Percentiles rank a stretch among this genome's conserved stretches.
Conservation (phyloP, 2,329 filamentous ascomycete genomes). For the Ophiostoma novo-ulmi region DNA sequence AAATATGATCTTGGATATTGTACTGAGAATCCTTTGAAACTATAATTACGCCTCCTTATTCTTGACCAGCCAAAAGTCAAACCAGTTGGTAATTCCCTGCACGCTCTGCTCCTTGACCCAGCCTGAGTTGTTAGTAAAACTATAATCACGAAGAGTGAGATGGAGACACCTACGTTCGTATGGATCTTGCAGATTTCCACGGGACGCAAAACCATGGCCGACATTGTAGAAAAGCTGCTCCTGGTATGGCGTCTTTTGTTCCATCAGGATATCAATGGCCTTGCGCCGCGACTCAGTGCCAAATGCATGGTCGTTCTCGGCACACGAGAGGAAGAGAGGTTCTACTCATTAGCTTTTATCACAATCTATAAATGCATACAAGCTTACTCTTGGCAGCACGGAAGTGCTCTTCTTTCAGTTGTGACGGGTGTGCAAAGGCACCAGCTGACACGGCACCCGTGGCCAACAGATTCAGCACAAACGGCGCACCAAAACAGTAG, state of each 20-base stretch:
- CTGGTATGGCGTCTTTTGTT: constrained; percentile 49
- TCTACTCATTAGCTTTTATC: constrained; percentile 27
- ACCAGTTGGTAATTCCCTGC: constrained; percentile 28
- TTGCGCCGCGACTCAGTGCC: constrained; percentile 35
- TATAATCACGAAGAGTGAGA: not conserved
- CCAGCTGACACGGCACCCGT: constrained; percentile 38
- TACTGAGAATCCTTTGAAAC: not conserved
- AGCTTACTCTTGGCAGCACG: constrained; percentile 35
- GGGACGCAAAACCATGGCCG: constrained; percentile 30
- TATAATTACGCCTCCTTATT: constrained; percentile 3
- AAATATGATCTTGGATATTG: not conserved
- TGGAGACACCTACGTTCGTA: constrained; percentile 36
- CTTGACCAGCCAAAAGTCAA: constrained; percentile 26
- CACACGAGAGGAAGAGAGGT: constrained; percentile 44
- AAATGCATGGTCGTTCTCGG: constrained; percentile 44
- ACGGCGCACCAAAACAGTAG: constrained; percentile 42
- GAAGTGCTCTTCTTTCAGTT: constrained; percentile 46
- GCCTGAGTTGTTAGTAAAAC: constrained; percentile 19
- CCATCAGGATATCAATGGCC: constrained; percentile 41
- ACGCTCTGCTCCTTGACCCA: constrained; percentile 30
- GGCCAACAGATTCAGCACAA: constrained; percentile 41
- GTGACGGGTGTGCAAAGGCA: constrained; percentile 48
- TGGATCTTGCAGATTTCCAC: constrained; percentile 32
- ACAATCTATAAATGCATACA: not conserved
- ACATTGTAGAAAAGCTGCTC: constrained; percentile 59